Conservation (phyloP, 2,329 filamentous ascomycete genomes). For the Raffaelea albimanens region DNA sequence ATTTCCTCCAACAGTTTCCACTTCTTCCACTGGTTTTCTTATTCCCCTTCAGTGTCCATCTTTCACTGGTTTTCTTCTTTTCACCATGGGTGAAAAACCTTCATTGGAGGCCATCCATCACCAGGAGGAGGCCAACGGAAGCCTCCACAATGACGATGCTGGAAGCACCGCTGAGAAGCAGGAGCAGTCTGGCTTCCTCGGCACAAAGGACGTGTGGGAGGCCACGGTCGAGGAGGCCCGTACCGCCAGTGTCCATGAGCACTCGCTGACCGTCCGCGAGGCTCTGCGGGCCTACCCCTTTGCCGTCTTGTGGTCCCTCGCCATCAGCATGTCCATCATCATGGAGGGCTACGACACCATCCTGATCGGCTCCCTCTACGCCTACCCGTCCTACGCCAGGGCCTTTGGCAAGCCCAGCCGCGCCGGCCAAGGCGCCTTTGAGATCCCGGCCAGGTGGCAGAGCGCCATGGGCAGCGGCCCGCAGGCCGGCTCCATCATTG, state of each 20-base stretch:
- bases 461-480: constrained; percentile 45
- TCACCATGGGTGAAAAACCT: no score
- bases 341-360: constrained; percentile 29
- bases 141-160: no score
- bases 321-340: constrained; percentile 26
- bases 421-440: constrained; percentile 25
- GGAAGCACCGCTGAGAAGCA: no score
- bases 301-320: constrained; percentile 19
- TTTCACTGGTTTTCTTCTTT: not conserved
- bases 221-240: constrained; percentile 1
- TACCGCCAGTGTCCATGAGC: not conserved
- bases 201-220: not conserved
- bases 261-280: constrained; percentile 6
- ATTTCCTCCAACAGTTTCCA: no score
- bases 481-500: constrained; percentile 44
- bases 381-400: constrained; percentile 18
- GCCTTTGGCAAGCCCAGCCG: not conserved
- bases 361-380: constrained; percentile 15
- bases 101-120: no score
- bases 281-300: constrained; percentile 16
- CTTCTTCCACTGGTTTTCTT: no score
- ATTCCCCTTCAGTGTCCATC: no score
- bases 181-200: not conserved
- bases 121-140: no score
- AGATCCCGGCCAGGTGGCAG: constrained; percentile 47